Evolutionary conservation across 768 basidiomycete genomes (phyloP), one percentile per base, ranked within the genome.

Genomic region (Panaeolus papilionaceus): DNA sequence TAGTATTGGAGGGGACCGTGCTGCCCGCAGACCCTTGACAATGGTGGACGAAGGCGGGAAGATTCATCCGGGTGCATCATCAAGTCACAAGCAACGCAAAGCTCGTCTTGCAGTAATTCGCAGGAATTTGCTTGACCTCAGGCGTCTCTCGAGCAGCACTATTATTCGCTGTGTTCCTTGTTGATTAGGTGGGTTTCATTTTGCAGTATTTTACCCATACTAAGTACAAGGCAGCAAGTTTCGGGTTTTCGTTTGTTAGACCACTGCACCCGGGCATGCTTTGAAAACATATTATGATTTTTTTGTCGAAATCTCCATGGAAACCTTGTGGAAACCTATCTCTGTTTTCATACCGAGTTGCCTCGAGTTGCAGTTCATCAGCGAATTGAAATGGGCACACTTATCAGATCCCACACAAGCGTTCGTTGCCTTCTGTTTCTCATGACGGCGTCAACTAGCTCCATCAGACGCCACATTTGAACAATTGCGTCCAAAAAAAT

Each of bases 1-100:
- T 61, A 74, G 75, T 20, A 76, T 80, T 9, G 18, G 79, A 58
- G 28, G 14, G 33, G 33, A 33, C 33, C 33, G 33, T 33, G 33
- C 33, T 33, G 33, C 33, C 33, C 33, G 47, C 23, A 12, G 11
- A 49, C 47, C 20, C n/a, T 23, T 20, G 23, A 49, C 20, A 49
- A 10, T 9, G 6, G 20, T 49, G 20, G 47, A 8, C 20, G 47
- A 20, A 49, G 47, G 20, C 23, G 47, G 3, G 7, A 23, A 23
- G 11, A 6, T 44, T 44, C 42, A 9, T 49, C 20, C 23, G 47
- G 20, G 20, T 49, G 20, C 3, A 20, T 18, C 9, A 20, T 18
- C 7, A 20, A 12, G 16, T 23, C 47, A 18, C 47, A 49, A 49
- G 20, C 5, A 23, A 49, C 6, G 8, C 20, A 9, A 49, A 20